These are phyloP conservation scores for Wickerhamomyces strasburgensis DNA, from an alignment of 805 yeast genomes.

Conservation along the genomic window DNA sequence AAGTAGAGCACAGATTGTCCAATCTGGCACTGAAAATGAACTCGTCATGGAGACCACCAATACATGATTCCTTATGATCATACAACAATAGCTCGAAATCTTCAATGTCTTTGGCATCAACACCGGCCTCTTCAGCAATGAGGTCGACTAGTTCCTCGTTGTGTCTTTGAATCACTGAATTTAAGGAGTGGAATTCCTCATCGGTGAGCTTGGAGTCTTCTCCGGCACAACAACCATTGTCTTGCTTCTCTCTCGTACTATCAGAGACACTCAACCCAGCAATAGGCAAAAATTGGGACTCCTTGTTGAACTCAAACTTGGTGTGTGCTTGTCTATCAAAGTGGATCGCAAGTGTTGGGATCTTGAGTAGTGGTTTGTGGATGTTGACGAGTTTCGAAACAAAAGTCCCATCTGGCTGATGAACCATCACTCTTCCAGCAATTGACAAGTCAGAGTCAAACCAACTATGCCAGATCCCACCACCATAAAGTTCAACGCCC, in stretches of 20 bases:
- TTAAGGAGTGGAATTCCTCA: slow-evolving; percentile 60
- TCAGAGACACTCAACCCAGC: no score
- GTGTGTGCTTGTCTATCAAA: slow-evolving; percentile 69
- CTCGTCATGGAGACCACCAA: slow-evolving; percentile 90
- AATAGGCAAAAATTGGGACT: slow-evolving; percentile 80
- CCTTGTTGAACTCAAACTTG: slow-evolving; percentile 86
- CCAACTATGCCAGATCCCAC: slow-evolving; percentile 96
- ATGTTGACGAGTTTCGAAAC: slow-evolving; percentile 72
- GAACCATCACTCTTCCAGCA: slow-evolving; percentile 87
- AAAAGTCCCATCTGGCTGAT: slow-evolving; percentile 40
- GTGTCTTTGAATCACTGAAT: slow-evolving; percentile 68
- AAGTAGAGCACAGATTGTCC: slow-evolving; percentile 88
- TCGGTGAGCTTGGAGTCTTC: slow-evolving; percentile 41
- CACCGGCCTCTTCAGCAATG: slow-evolving; percentile 59
- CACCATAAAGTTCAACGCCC: slow-evolving; percentile 94
- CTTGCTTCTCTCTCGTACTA: slow-evolving; percentile 2
- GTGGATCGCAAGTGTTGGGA: slow-evolving; percentile 94
- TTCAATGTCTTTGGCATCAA: slow-evolving; percentile 55
- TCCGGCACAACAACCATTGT: slow-evolving; percentile 42
- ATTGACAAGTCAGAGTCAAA: slow-evolving; percentile 88
- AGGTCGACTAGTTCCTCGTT: slow-evolving; percentile 62
- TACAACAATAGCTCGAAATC: slow-evolving; percentile 86
- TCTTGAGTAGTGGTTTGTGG: slow-evolving; percentile 78
- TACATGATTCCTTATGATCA: slow-evolving; percentile 75
- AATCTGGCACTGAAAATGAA: slow-evolving; percentile 88